phyloP scores from a whole-genome alignment of 1,139 yeast genomes.

The Suhomyces kunorum region DNA sequence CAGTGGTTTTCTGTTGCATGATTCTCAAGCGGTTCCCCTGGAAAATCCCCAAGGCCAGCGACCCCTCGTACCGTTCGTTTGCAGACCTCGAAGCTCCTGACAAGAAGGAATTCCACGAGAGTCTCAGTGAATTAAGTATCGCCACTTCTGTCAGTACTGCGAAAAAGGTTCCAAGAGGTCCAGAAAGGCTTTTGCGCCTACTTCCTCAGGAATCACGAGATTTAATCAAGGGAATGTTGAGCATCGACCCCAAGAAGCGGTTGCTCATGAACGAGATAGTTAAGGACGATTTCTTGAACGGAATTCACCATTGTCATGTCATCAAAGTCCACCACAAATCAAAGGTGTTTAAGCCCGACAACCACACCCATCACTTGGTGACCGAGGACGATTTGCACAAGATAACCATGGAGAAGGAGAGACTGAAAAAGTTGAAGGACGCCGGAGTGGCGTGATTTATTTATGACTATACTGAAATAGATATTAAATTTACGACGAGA shows the following conservation, averaged over 20 bases:
- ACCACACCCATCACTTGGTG: constrained; percentile 57
- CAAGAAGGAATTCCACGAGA: constrained; percentile 6
- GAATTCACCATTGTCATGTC: constrained; percentile 33
- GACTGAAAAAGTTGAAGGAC: constrained; percentile 27
- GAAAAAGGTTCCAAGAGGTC: constrained; percentile 24
- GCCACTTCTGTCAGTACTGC: neutral
- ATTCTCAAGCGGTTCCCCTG: constrained; percentile 72
- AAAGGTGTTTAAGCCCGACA: constrained; percentile 21
- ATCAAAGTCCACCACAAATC: constrained; percentile 10
- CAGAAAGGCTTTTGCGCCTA: constrained; percentile 37
- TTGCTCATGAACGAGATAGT: constrained; percentile 33
- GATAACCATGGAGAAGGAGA: constrained; percentile 37
- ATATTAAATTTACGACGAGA: constrained; percentile 1
- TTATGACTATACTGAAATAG: neutral
- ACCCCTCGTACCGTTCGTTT: constrained; percentile 52
- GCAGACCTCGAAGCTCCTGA: constrained; percentile 24
- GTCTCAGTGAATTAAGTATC: constrained; percentile 8
- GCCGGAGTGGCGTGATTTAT: constrained; percentile 9
- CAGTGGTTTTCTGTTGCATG: constrained; percentile 78
- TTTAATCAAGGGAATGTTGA: constrained; percentile 39
- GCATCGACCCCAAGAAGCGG: constrained; percentile 30
- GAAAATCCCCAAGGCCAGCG: constrained; percentile 67
- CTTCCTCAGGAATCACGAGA: constrained; percentile 39
- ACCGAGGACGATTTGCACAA: constrained; percentile 55
- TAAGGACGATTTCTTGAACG: constrained; percentile 29